Percentiles rank a stretch among this genome's conserved stretches.
These are phyloP conservation scores for Scutellaria baicalensis DNA, from an alignment of 257 asterid genomes.

Conservation along the genomic window DNA sequence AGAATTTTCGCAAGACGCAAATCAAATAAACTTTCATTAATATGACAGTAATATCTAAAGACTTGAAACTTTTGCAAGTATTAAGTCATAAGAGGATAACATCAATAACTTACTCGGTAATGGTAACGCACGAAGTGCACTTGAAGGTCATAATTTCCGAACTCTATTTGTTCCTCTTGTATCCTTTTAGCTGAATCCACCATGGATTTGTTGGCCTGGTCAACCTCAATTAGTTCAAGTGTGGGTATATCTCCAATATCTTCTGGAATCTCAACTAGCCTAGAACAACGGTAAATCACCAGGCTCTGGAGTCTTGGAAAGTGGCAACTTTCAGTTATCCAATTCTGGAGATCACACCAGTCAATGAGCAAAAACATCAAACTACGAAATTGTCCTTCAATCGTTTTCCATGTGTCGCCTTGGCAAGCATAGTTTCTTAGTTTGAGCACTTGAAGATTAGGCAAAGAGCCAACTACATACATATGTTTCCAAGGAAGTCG, in stretches of 20 bases:
- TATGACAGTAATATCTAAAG: too few relatives aligned
- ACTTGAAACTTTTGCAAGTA: too few relatives aligned
- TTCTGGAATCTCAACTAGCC: background rate
- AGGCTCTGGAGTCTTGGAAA: background rate
- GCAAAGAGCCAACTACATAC: background rate
- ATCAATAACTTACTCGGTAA: background rate
- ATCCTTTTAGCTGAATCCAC: background rate
- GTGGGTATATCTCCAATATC: background rate
- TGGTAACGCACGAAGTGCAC: background rate
- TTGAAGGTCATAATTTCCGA: background rate
- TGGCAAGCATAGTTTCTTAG: background rate
- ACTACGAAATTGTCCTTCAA: background rate
- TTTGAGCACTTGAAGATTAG: slow-evolving; percentile 4
- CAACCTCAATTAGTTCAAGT: background rate
- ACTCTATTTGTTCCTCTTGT: background rate
- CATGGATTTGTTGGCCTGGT: background rate
- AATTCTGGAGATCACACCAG: background rate
- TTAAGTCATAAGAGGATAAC: too few relatives aligned
- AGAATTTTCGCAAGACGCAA: too few relatives aligned
- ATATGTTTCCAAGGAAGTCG: background rate
- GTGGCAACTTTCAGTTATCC: background rate
- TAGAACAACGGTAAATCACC: background rate
- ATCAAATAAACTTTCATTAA: too few relatives aligned
- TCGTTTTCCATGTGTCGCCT: background rate
- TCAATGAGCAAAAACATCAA: background rate